Percentiles rank a stretch among this genome's conserved stretches.
Conservation (phyloP, 768 basidiomycete genomes). For the Pisolithus marmoratus region DNA sequence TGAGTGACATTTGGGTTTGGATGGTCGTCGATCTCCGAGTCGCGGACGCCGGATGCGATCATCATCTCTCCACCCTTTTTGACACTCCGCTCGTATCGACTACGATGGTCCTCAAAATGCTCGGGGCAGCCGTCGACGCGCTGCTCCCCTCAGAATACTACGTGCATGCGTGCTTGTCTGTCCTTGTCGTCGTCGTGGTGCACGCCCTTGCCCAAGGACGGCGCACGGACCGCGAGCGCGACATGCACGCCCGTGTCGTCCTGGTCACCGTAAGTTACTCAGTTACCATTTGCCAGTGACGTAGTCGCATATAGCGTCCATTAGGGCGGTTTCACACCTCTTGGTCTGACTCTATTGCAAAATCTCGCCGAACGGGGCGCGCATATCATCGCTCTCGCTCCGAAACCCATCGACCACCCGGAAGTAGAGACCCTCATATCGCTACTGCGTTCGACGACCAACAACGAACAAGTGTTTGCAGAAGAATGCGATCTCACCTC, state of each 20-base stretch:
- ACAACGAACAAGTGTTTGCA: conserved; percentile 74
- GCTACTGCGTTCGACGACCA: conserved; percentile 60
- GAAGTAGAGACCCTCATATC: conserved; percentile 56
- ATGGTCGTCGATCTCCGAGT: too few species aligned
- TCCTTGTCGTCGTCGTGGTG: conserved; percentile 42
- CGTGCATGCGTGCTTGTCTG: conserved; percentile 41
- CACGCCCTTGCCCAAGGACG: conserved; percentile 64
- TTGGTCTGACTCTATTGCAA: conserved; percentile 64
- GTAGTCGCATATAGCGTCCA: conserved; percentile 1
- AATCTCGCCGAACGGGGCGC: conserved; percentile 69
- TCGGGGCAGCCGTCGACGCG: conserved; percentile 32
- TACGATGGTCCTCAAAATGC: conserved; percentile 58
- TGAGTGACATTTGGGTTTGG: conserved; percentile 66
- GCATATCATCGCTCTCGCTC: conserved; percentile 70
- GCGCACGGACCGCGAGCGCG: conserved; percentile 65
- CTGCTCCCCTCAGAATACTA: conserved; percentile 56
- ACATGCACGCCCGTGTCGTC: conserved; percentile 66
- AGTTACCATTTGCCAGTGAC: background rate
- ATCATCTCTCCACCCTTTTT: background rate
- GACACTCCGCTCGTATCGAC: too few species aligned
- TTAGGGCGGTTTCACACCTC: conserved; percentile 71
- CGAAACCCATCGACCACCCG: conserved; percentile 44
- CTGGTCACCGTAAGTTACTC: conserved; percentile 56
- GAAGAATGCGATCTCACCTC: conserved; percentile 72
- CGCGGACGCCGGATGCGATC: too few species aligned